Evolutionary conservation across 345 rosid genomes (phyloP), one percentile per base, ranked within the genome.

Genomic region (Diplotaxis tenuifolia): DNA sequence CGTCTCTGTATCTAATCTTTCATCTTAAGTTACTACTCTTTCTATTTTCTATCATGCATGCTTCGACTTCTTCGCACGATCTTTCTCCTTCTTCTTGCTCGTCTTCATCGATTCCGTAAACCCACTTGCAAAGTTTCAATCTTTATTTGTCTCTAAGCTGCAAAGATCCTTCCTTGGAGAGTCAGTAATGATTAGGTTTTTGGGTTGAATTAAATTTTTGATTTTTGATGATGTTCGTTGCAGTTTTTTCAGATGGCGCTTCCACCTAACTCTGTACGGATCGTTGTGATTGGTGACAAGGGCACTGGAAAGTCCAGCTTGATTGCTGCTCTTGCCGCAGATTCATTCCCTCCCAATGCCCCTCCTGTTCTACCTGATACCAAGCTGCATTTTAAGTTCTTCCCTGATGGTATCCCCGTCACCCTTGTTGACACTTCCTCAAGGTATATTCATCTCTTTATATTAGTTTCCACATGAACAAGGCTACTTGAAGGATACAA

Each of bases 301-400:
- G 92, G 97, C 53, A 90, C 96, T 0, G 99, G 99, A 36, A 95
- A 95, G 76, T 92, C 99, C 4, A 95, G 96, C 83, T 84, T 95
- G 84, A 92, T 95, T 76, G 85, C 85, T 1, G 90, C 94, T 23
- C 96, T 96, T 10, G 90, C 96, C 1, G 74, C 90, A 1, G 97
- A 92, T n/a, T 60, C 74, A 21, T 90, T 83, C 68, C 92, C 92
- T 4, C 52, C 87, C 4, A 92, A 84, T 56, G 85, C 80, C 11
- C 94, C 92, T 11, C 93, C 91, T 0, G 84, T 95, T 66, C 78
- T 95, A 49, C 99, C 96, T 7, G 93, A 90, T 5, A 87, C 94
- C 1, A 77, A 88, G 65, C 52, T 92, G 77, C 94, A 97, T 0
- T 83, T 82, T 62, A 92, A 95, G 45, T 83, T 85, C 76, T 92